Evolutionary conservation across 495 filamentous ascomycete genomes (phyloP), one percentile per base, ranked within the genome.

Genomic region (Aspergillus nidulans): DNA sequence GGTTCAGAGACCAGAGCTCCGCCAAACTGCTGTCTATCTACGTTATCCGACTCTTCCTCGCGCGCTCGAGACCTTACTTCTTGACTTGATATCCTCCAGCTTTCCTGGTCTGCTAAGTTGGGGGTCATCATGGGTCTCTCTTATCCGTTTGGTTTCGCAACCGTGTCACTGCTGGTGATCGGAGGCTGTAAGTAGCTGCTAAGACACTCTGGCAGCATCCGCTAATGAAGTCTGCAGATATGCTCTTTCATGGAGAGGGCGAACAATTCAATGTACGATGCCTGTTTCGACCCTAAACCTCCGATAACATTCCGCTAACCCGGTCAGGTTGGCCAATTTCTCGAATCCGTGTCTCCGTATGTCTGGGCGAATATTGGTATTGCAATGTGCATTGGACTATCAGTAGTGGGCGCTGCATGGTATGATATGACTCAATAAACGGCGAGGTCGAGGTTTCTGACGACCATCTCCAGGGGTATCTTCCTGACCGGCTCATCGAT

Each of bases 401-500:
- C 94, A 47, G 91, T 96, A 10, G 90, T 96, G 30, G 95, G 95
- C 64, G 95, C 95, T 66, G 90, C 92, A 85, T 97, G 94, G 94
- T 98, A 88, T 56, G 80, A 6, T 13, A 7, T 34, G 15, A 0
- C 6, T n/a, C 24, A 18, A 15, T 24, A 16, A 21, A 18, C 28
- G 5, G 30, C 24, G 8, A 5, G 1, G 30, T 13, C 15, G 23
- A 5, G 18, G 16, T 45, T 41, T 24, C 52, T 59, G 28, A 59
- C 61, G 56, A 16, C 54, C 34, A n/a, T 49, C 48, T 54, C 52
- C 43, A 97, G 92, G 94, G 95, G 95, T 66, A 99, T 99, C 72
- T 92, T 99, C 77, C 90, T 97, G 49, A 97, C 94, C 10, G 95
- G 95, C 63, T 95, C 92, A n/a, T 96, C 92, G 46, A 99, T 99